phyloP scores from a whole-genome alignment of 768 basidiomycete species.

The Rhizopogon vinicolor region DNA sequence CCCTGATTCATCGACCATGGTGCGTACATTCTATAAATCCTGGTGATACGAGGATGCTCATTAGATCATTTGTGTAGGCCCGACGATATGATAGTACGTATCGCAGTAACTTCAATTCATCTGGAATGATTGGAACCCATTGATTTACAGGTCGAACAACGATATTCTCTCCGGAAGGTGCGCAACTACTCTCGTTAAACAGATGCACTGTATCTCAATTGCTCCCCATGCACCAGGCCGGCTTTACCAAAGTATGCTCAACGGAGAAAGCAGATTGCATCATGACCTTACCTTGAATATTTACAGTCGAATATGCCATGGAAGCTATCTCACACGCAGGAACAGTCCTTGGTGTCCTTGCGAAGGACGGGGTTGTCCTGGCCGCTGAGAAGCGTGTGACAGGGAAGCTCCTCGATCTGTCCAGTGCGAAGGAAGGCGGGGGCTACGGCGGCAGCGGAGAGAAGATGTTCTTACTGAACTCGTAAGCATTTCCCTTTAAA shows the following conservation, averaged over 20 bases:
- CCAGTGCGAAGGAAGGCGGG: slow-evolving; percentile 70
- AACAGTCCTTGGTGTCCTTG: slow-evolving; percentile 88
- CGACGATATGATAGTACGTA: slow-evolving; percentile 92
- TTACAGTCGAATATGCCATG: slow-evolving; percentile 97
- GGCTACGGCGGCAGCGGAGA: slow-evolving; percentile 95
- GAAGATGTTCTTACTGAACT: slow-evolving; percentile 96
- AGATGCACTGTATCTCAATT: slow-evolving; percentile 7
- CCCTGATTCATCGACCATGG: slow-evolving; percentile 37
- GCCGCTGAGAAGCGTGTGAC: slow-evolving; percentile 98
- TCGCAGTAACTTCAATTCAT: slow-evolving; percentile 2
- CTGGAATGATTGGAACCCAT: slow-evolving; percentile 16
- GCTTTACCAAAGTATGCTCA: slow-evolving; percentile 84
- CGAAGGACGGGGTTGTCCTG: slow-evolving; percentile 86
- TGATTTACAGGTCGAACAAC: slow-evolving; percentile 78
- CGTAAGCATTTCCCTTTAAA: slow-evolving; percentile 41
- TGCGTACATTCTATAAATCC: slow-evolving; percentile 19
- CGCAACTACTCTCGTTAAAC: slow-evolving; percentile 13
- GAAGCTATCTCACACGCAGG: slow-evolving; percentile 97
- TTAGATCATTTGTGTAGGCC: slow-evolving; percentile 39
- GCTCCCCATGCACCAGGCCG: slow-evolving; percentile 54
- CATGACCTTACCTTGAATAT: slow-evolving; percentile 3
- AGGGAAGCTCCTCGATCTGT: slow-evolving; percentile 92
- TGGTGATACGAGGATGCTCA: neutral
- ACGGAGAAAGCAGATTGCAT: neutral
- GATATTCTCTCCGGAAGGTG: slow-evolving; percentile 98